Conservation (phyloP, 2,329 filamentous ascomycete genomes). For the Colletotrichum phormii region DNA sequence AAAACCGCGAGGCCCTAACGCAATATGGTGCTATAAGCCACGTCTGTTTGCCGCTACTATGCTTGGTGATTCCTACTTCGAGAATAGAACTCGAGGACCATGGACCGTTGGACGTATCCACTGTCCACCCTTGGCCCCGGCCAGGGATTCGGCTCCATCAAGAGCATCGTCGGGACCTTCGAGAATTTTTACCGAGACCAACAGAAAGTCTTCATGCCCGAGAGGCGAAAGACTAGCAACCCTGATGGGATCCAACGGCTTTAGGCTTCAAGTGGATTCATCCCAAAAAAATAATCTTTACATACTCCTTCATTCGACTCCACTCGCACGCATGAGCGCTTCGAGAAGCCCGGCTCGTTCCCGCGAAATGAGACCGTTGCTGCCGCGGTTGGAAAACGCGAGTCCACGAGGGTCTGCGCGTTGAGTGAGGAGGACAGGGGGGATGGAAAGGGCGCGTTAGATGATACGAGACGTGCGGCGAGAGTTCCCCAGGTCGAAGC, state of each 20-base stretch:
- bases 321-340: background rate
- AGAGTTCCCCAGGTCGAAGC: background rate
- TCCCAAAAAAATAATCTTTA: background rate
- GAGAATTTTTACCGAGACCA: background rate
- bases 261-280: slow-evolving; percentile 8
- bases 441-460: background rate
- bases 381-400: background rate
- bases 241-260: slow-evolving; percentile 2
- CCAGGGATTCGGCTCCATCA: background rate
- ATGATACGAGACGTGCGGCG: background rate
- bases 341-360: slow-evolving; percentile 14
- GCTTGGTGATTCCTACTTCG: no score
- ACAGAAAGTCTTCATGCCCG: background rate
- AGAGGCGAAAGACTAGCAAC: background rate
- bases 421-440: background rate
- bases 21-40: background rate
- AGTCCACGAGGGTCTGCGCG: background rate
- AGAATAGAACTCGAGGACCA: background rate
- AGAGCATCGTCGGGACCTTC: background rate
- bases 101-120: background rate
- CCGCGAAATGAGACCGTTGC: slow-evolving; percentile 15
- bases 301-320: background rate
- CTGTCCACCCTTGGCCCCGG: background rate
- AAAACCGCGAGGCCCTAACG: background rate
- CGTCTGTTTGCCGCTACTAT: no score